Evolutionary conservation across 1,284 basidiomycete species (phyloP).

Genomic region (Marasmius tenuissimus): DNA sequence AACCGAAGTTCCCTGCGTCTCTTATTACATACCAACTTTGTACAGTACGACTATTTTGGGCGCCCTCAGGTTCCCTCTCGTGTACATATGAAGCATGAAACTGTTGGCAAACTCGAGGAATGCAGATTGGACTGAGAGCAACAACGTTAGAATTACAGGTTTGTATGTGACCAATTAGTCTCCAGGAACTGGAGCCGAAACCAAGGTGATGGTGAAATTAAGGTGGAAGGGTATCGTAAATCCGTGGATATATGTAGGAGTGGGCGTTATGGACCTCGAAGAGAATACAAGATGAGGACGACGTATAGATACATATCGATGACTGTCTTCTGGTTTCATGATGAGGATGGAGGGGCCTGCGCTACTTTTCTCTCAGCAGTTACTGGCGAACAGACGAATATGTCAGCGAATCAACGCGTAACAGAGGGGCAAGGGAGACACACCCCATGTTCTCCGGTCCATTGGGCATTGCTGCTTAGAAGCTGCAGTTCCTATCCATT

Average conservation of each 20-base stretch:
- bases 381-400: conserved; percentile 19
- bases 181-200: no score
- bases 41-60: no score
- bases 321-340: no score
- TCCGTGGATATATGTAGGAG: neutral
- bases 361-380: conserved; percentile 30
- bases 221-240: neutral
- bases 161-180: no score
- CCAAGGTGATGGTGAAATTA: neutral
- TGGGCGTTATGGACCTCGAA: neutral
- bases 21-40: neutral
- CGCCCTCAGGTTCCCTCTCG: no score
- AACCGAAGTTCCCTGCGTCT: neutral
- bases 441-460: conserved; percentile 91
- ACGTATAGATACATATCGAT: neutral
- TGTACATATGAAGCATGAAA: no score
- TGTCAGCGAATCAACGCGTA: neutral
- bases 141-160: no score
- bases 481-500: conserved; percentile 87
- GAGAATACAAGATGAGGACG: neutral
- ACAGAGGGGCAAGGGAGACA: conserved; percentile 28
- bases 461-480: conserved; percentile 94
- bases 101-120: no score
- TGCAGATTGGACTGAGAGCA: no score
- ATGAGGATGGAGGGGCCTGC: neutral